These are phyloP conservation scores for Kodamaea arcana DNA, from an alignment of 1,139 yeast species.

Conservation along the genomic window DNA sequence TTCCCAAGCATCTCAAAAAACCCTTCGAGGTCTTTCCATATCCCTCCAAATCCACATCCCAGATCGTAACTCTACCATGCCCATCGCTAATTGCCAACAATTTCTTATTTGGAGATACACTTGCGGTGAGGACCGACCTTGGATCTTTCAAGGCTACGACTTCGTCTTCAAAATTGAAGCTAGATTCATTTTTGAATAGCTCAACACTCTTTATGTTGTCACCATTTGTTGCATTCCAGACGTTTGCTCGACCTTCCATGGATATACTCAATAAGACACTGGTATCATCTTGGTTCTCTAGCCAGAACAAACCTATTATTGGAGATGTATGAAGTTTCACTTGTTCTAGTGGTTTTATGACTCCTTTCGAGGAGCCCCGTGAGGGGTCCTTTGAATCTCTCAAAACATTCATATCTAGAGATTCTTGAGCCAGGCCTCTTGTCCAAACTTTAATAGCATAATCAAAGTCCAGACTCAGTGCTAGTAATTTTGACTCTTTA, in stretches of 20 bases:
- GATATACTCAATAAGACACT: constrained; percentile 40
- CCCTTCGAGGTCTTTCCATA: constrained; percentile 10
- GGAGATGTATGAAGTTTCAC: constrained; percentile 49
- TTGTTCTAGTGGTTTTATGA: too few relatives aligned
- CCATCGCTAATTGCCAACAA: constrained; percentile 62
- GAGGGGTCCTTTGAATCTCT: neutral
- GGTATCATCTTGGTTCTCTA: constrained; percentile 21
- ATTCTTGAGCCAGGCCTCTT: constrained; percentile 50
- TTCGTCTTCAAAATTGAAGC: constrained; percentile 18
- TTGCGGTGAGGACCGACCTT: constrained; percentile 51
- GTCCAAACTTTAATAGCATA: constrained; percentile 69
- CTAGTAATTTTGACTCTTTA: constrained; percentile 46
- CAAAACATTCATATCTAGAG: constrained; percentile 24
- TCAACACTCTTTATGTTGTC: constrained; percentile 21
- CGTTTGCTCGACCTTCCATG: constrained; percentile 64
- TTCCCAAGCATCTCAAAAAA: constrained; percentile 22
- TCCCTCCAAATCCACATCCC: constrained; percentile 36
- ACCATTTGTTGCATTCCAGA: constrained; percentile 61
- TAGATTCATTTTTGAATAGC: constrained; percentile 21
- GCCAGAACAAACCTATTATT: constrained; percentile 53
- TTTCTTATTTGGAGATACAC: constrained; percentile 46
- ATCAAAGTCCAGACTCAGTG: constrained; percentile 73
- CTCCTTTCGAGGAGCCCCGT: constrained; percentile 9
- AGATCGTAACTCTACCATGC: constrained; percentile 52
- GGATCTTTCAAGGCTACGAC: constrained; percentile 14